Evolutionary conservation across 2,329 filamentous ascomycete genomes (phyloP).

Genomic region (Fusarium oligoseptatum): DNA sequence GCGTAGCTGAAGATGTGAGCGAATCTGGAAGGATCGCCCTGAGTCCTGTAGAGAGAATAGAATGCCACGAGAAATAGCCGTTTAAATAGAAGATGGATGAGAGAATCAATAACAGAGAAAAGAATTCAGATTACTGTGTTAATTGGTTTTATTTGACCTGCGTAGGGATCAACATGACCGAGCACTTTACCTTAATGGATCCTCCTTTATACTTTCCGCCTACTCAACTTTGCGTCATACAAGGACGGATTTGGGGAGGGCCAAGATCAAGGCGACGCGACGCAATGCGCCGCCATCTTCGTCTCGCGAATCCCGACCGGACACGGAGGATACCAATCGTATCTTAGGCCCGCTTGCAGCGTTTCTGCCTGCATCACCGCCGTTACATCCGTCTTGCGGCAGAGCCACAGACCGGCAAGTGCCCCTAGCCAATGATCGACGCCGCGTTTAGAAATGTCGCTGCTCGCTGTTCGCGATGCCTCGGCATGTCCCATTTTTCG

Average conservation of each 20-base stretch:
- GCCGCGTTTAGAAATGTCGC: not conserved
- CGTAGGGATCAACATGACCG: not conserved
- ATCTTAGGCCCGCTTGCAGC: not conserved
- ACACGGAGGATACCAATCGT: not conserved
- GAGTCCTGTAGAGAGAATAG: not conserved
- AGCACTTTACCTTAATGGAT: not conserved
- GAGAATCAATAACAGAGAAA: not conserved
- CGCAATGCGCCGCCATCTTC: not conserved
- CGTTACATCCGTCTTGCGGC: not conserved
- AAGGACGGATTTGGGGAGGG: not conserved
- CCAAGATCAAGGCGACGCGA: not conserved
- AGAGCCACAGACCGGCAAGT: not conserved
- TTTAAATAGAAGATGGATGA: not conserved
- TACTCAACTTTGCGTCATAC: not conserved
- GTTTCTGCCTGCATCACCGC: not conserved
- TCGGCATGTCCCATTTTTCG: constrained; percentile 5
- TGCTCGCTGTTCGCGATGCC: constrained; percentile 1
- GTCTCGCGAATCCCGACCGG: not conserved
- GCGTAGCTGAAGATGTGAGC: not conserved
- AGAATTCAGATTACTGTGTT: not conserved
- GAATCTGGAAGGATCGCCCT: not conserved
- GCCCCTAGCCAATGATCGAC: not conserved
- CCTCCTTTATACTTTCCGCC: not conserved
- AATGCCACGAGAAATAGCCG: not conserved
- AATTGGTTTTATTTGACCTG: not conserved